These are phyloP conservation scores for Ochromonas danica DNA, from an alignment of 108 stramenopile species.

Conservation along the genomic window DNA sequence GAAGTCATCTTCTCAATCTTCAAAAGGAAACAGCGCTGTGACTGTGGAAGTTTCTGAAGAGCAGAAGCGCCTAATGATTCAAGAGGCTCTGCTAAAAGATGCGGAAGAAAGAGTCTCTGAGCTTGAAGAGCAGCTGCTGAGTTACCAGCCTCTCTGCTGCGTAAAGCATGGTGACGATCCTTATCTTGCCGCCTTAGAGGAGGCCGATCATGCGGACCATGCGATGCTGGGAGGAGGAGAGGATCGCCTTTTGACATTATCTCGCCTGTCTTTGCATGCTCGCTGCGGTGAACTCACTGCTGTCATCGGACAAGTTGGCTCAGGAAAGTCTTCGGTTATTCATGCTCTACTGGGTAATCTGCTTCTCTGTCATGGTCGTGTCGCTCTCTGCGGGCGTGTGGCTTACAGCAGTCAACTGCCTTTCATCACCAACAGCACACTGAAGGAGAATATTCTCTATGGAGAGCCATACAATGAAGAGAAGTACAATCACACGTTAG, in stretches of 20 bases:
- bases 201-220: too few relatives aligned
- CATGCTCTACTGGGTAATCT: constrained; percentile 83
- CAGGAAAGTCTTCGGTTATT: constrained; percentile 83
- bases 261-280: constrained; percentile 24
- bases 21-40: too few relatives aligned
- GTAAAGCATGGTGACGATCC: too few relatives aligned
- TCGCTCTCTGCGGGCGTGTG: constrained; percentile 62
- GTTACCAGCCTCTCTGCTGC: too few relatives aligned
- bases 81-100: constrained; percentile 66
- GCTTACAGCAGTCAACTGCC: constrained; percentile 85
- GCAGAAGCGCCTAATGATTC: constrained; percentile 41
- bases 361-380: constrained; percentile 58
- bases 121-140: too few relatives aligned
- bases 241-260: constrained; percentile 2
- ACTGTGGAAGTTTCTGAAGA: neutral
- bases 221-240: too few relatives aligned
- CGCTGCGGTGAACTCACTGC: constrained; percentile 42
- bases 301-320: constrained; percentile 78
- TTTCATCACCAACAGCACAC: constrained; percentile 90
- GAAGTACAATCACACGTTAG: constrained; percentile 71
- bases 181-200: too few relatives aligned
- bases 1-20: too few relatives aligned
- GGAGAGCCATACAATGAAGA: constrained; percentile 69
- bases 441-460: constrained; percentile 87
- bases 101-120: constrained; percentile 61